Evolutionary conservation across 1,284 basidiomycete genomes (phyloP).

Genomic region (Sporisorium scitamineum): DNA sequence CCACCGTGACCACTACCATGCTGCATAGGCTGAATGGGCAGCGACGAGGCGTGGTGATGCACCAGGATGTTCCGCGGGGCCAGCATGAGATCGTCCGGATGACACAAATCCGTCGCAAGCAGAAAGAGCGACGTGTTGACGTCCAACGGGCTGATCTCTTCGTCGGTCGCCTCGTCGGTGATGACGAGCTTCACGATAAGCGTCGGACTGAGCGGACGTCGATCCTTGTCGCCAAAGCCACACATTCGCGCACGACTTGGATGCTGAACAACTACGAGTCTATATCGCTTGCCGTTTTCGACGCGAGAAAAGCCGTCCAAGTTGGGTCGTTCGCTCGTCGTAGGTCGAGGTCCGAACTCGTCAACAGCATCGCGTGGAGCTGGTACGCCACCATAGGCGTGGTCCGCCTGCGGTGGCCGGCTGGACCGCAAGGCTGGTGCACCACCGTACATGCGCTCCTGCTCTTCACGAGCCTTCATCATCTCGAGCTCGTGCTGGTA

Average conservation of each 20-base stretch:
- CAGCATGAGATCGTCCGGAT: constrained; percentile 57
- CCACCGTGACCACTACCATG: constrained; percentile 19
- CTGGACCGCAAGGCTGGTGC: constrained; percentile 9
- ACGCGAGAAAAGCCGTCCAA: constrained; percentile 43
- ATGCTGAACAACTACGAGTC: constrained; percentile 60
- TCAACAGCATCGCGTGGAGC: constrained; percentile 12
- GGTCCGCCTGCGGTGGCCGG: constrained; percentile 16
- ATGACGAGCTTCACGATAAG: constrained; percentile 61
- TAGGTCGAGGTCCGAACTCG: constrained; percentile 27
- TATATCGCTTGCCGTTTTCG: constrained; percentile 47
- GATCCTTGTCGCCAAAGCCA: constrained; percentile 65
- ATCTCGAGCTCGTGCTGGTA: constrained; percentile 47
- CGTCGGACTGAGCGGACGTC: constrained; percentile 62
- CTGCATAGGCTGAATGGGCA: constrained; percentile 37
- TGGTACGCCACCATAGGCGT: constrained; percentile 16
- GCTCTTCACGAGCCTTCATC: constrained; percentile 48
- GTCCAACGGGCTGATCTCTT: constrained; percentile 56
- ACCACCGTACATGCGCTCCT: constrained; percentile 23
- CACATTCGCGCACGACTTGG: constrained; percentile 62
- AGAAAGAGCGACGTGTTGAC: constrained; percentile 63
- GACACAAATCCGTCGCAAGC: constrained; percentile 62
- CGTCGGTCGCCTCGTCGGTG: constrained; percentile 53
- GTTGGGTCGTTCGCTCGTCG: constrained; percentile 25
- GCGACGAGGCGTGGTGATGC: constrained; percentile 53
- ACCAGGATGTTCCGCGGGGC: constrained; percentile 58